phyloP scores from a whole-genome alignment of 176 grass and related monocot species.

The Themeda triandra region DNA sequence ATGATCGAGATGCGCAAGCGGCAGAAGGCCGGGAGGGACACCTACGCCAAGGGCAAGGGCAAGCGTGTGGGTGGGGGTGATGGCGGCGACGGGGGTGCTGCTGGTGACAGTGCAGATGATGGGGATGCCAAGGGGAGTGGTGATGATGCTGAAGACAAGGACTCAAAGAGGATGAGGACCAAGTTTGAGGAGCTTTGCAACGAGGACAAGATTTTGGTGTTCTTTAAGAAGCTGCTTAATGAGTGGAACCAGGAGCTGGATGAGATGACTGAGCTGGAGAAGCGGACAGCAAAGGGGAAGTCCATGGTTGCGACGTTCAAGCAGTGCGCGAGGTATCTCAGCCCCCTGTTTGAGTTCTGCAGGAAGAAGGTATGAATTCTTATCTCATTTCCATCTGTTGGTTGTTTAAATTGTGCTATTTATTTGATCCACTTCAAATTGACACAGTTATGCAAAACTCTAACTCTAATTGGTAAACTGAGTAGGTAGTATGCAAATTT shows the following conservation, averaged over 20 bases:
- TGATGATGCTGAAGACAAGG: conserved; percentile 59
- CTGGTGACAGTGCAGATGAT: conserved; percentile 25
- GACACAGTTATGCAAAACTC: not conserved
- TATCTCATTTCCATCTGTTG: not conserved
- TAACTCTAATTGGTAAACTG: not conserved
- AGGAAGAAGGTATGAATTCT: conserved; percentile 67
- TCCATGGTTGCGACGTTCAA: conserved; percentile 88
- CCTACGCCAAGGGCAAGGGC: conserved; percentile 49
- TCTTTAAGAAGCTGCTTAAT: conserved; percentile 79
- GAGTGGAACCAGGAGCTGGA: conserved; percentile 93
- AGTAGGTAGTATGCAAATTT: not conserved
- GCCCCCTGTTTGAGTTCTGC: conserved; percentile 88
- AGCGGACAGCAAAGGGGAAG: conserved; percentile 76
- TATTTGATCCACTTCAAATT: not conserved
- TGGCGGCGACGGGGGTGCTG: conserved; percentile 22
- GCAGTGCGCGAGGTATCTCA: conserved; percentile 85
- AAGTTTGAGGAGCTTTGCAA: conserved; percentile 80
- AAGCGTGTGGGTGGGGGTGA: conserved; percentile 38
- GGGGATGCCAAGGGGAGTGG: conserved; percentile 33
- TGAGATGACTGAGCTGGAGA: conserved; percentile 77
- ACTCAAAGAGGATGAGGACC: conserved; percentile 60
- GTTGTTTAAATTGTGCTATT: conserved; percentile 7
- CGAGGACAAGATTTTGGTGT: conserved; percentile 91
- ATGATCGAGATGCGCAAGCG: conserved; percentile 80
- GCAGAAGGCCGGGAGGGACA: conserved; percentile 55